Percentiles rank a stretch among this genome's conserved stretches.
phyloP scores from a whole-genome alignment of 2,329 filamentous ascomycete species.

The Pestalotiopsis sp. region DNA sequence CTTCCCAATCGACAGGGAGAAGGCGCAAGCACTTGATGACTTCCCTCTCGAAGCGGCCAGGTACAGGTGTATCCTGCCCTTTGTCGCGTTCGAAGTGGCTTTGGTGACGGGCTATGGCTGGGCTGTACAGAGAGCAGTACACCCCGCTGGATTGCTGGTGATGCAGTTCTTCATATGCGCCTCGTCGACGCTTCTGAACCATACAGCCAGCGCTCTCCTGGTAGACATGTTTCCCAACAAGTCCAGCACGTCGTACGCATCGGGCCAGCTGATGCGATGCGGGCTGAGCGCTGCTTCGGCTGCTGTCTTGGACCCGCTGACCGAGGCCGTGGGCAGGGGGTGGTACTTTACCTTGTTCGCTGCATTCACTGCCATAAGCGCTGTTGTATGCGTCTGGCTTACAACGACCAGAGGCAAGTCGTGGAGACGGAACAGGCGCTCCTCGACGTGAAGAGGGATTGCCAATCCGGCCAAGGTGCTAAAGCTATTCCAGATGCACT shows the following conservation, averaged over 20 bases:
- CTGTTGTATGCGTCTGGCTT: neutral
- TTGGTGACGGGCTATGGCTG: constrained; percentile 15
- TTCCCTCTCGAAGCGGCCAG: constrained; percentile 13
- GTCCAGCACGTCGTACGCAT: constrained; percentile 13
- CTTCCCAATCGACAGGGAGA: neutral
- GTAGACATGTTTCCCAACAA: constrained; percentile 15
- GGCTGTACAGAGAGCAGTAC: constrained; percentile 4
- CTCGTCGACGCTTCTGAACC: constrained; percentile 10
- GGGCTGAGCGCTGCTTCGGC: constrained; percentile 12
- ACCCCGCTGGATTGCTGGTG: constrained; percentile 8
- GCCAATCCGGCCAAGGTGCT: neutral
- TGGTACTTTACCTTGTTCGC: constrained; percentile 10
- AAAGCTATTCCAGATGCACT: neutral
- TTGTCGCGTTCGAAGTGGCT: neutral
- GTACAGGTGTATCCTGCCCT: constrained; percentile 2
- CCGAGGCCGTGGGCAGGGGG: neutral
- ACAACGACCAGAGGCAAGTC: neutral
- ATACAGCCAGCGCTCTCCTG: constrained; percentile 14
- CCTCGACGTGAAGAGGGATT: neutral
- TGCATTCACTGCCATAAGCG: neutral
- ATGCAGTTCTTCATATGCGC: constrained; percentile 16
- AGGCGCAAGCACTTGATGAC: neutral
- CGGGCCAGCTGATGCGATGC: constrained; percentile 12
- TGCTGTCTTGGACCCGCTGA: constrained; percentile 12
- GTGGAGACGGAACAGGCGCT: neutral